Evolutionary conservation across 257 asterid genomes (phyloP).

Genomic region (Solanum chiquidenum): DNA sequence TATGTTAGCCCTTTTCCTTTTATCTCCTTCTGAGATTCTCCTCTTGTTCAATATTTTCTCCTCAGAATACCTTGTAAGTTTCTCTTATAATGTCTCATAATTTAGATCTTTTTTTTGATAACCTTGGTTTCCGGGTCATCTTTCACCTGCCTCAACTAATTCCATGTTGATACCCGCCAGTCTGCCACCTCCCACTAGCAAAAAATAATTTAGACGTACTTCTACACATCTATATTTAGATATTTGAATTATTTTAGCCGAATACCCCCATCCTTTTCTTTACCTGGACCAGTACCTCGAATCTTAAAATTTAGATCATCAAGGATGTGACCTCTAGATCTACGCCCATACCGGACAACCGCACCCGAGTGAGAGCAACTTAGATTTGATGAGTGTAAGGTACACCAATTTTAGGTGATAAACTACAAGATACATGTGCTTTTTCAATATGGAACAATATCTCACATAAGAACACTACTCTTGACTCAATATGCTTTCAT

Average conservation of each 20-base stretch:
- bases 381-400: not conserved
- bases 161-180: not conserved
- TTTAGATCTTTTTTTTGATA: not conserved
- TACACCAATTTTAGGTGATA: not conserved
- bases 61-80: not conserved
- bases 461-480: not conserved
- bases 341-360: not conserved
- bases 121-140: not conserved
- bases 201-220: not conserved
- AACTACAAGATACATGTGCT: not conserved
- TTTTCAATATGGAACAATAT: not conserved
- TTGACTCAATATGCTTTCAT: not conserved
- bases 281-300: not conserved
- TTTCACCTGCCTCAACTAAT: not conserved
- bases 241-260: not conserved
- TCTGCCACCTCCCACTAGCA: not conserved
- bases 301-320: not conserved
- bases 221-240: not conserved
- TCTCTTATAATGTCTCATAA: not conserved
- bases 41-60: not conserved
- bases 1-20: not conserved
- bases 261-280: not conserved
- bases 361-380: not conserved
- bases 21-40: not conserved
- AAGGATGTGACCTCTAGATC: not conserved